Evolutionary conservation across 257 asterid species (phyloP).

Genomic region (Leonotis leonurus): DNA sequence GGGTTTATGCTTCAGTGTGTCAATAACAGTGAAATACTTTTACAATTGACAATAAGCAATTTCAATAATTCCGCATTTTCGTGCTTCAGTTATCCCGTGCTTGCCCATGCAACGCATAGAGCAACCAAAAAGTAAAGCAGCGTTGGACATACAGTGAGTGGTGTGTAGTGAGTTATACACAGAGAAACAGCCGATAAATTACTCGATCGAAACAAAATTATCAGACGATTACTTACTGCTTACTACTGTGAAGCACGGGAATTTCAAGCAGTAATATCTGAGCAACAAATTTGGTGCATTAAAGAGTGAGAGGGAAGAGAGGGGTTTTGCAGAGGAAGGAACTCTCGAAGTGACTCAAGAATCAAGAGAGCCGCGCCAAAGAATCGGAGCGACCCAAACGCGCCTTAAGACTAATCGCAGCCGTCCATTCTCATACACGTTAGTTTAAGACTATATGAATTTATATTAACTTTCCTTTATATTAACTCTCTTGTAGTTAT

Average conservation of each 20-base stretch:
- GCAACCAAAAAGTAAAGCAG: neutral
- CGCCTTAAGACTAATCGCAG: neutral
- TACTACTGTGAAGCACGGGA: neutral
- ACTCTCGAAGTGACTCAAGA: neutral
- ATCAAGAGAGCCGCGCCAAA: slow-evolving; percentile 1
- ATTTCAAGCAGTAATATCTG: neutral
- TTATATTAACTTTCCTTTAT: too few relatives aligned
- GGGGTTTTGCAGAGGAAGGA: slow-evolving; percentile 5
- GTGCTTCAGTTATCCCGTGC: neutral
- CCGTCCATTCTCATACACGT: neutral
- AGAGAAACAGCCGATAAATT: neutral
- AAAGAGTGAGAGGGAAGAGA: neutral
- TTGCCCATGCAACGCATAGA: neutral
- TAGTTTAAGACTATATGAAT: neutral
- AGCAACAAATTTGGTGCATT: neutral
- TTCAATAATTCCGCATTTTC: neutral
- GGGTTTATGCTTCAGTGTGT: slow-evolving; percentile 1
- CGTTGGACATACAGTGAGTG: neutral
- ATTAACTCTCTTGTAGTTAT: too few relatives aligned
- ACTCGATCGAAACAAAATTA: neutral
- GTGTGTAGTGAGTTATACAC: neutral
- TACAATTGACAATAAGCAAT: neutral
- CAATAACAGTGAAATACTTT: neutral
- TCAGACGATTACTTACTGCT: neutral
- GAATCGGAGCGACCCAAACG: neutral